A percentile compares a stretch with the other conserved stretches of the same genome.
These are phyloP conservation scores for Lojkania enalia DNA, from an alignment of 2,329 filamentous ascomycete genomes.

Conservation along the genomic window DNA sequence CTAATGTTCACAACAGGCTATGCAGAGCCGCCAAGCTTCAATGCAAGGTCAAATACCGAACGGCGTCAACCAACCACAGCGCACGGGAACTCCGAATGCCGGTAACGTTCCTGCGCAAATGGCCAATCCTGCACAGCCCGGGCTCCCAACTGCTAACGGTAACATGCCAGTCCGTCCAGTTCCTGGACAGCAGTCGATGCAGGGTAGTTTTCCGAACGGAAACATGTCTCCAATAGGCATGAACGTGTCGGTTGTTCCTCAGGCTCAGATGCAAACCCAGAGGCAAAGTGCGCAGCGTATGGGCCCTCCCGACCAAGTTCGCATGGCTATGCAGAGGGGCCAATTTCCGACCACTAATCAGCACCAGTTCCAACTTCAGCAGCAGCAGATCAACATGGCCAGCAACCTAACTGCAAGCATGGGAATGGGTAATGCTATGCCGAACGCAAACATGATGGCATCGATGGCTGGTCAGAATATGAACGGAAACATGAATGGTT, in stretches of 20 bases:
- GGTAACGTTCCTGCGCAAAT: constrained; percentile 35
- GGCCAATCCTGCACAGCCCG: constrained; percentile 35
- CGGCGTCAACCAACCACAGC: constrained; percentile 46
- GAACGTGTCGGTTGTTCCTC: constrained; percentile 64
- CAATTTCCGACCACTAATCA: constrained; percentile 37
- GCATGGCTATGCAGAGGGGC: constrained; percentile 44
- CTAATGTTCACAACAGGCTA: constrained; percentile 30
- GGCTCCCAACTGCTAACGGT: constrained; percentile 27
- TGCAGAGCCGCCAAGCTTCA: constrained; percentile 38
- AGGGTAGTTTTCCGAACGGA: constrained; percentile 52
- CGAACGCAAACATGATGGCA: constrained; percentile 29
- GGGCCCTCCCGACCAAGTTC: constrained; percentile 45
- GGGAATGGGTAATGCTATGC: constrained; percentile 37
- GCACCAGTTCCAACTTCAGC: constrained; percentile 43
- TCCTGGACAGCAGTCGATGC: constrained; percentile 48
- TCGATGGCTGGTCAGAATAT: constrained; percentile 23
- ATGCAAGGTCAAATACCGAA: constrained; percentile 46
- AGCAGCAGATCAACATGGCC: constrained; percentile 44
- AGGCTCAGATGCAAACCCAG: constrained; percentile 69
- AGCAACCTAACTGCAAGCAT: constrained; percentile 37
- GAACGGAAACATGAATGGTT: constrained; percentile 26
- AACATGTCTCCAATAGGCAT: constrained; percentile 57
- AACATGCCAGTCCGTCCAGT: constrained; percentile 41
- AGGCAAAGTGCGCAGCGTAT: constrained; percentile 63
- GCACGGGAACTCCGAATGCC: constrained; percentile 44